These are phyloP conservation scores for Coemansia aciculifera DNA, from an alignment of 192 early-diverging fungal species.

Conservation along the genomic window DNA sequence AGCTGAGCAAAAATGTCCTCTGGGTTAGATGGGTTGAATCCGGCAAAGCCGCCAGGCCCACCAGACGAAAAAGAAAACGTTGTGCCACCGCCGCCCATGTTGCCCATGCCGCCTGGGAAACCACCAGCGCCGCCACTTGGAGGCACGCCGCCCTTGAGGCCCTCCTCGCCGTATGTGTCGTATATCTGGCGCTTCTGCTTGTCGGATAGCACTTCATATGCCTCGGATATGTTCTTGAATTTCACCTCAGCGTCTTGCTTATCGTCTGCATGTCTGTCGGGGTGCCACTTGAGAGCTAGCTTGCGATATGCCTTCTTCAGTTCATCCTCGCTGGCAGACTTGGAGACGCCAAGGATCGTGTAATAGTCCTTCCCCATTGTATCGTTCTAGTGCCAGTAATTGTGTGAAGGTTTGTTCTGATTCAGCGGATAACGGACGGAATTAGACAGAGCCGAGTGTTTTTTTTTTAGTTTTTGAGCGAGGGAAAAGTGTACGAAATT, in stretches of 20 bases:
- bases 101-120: slow-evolving; percentile 29
- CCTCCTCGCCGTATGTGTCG: slow-evolving; percentile 94
- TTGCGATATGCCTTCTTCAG: slow-evolving; percentile 84
- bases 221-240: slow-evolving; percentile 99
- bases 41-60: slow-evolving; percentile 62
- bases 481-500: background rate
- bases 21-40: slow-evolving; percentile 76
- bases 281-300: slow-evolving; percentile 58
- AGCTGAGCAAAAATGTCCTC: slow-evolving; percentile 91
- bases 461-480: no score
- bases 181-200: slow-evolving; percentile 86
- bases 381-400: background rate
- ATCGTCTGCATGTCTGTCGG: slow-evolving; percentile 49
- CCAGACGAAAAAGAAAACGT: slow-evolving; percentile 71
- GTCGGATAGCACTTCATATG: slow-evolving; percentile 96
- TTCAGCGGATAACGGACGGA: background rate
- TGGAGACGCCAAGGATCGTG: slow-evolving; percentile 79
- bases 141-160: slow-evolving; percentile 65
- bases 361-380: slow-evolving; percentile 92
- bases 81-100: slow-evolving; percentile 53
- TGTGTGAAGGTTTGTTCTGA: background rate
- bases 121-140: slow-evolving; percentile 60
- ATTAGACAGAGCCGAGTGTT: background rate
- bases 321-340: slow-evolving; percentile 73
- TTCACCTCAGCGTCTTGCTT: slow-evolving; percentile 51